A percentile compares a stretch with the other conserved stretches of the same genome.
Conservation (phyloP, 2,329 filamentous ascomycete species). For the Westerdykella ornata region DNA sequence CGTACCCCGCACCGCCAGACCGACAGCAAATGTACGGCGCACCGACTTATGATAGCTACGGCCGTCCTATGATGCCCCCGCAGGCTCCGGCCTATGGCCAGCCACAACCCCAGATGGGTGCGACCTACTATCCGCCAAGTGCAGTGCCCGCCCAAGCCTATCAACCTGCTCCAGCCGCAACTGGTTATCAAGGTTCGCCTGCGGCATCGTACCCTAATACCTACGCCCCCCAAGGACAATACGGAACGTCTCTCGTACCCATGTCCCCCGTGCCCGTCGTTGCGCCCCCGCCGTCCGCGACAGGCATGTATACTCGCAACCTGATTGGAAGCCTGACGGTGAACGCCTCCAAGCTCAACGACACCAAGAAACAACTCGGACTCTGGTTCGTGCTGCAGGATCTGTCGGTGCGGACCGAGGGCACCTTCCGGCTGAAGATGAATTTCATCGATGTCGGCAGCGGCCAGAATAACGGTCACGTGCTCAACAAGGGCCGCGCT, state of each 20-base stretch:
- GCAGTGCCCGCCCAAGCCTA: conserved; percentile 4
- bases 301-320: conserved; percentile 89
- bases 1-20: conserved; percentile 56
- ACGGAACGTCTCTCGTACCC: conserved; percentile 7
- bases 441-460: conserved; percentile 79
- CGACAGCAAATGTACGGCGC: conserved; percentile 21
- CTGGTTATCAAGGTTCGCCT: conserved; percentile 4
- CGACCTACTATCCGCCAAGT: conserved; percentile 14
- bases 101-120: conserved; percentile 4
- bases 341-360: conserved; percentile 76
- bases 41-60: conserved; percentile 34
- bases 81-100: conserved; percentile 8
- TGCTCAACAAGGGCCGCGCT: conserved; percentile 66
- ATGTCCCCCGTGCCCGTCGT: conserved; percentile 12
- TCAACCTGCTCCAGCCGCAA: conserved; percentile 4
- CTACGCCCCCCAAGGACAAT: conserved; percentile 19
- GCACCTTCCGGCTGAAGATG: conserved; percentile 74
- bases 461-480: conserved; percentile 36
- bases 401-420: conserved; percentile 87
- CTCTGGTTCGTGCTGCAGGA: conserved; percentile 98
- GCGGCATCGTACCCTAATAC: conserved; percentile 6
- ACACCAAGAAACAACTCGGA: conserved; percentile 71
- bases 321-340: conserved; percentile 87
- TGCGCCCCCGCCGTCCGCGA: conserved; percentile 46
- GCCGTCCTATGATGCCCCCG: conserved; percentile 25